Conservation (phyloP, 345 rosid species). For the Ricinus communis region DNA sequence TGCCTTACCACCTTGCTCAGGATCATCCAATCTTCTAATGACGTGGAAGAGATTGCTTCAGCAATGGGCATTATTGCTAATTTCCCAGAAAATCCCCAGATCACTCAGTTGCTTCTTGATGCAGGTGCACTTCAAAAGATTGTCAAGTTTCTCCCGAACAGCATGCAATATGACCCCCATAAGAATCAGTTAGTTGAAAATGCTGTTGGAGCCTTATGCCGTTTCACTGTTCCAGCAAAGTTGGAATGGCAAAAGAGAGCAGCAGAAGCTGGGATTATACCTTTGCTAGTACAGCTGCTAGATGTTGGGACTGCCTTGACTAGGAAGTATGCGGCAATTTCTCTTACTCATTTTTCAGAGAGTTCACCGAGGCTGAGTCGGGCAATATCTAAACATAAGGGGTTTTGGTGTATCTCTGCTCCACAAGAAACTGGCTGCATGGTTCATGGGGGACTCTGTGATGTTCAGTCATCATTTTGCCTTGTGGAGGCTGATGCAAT, state of each 20-base stretch:
- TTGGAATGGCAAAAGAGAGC: conserved; percentile 52
- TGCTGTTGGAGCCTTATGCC: conserved; percentile 52
- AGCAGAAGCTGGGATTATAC: conserved; percentile 55
- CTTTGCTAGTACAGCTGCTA: conserved; percentile 48
- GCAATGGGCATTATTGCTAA: conserved; percentile 52
- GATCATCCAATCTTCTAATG: conserved; percentile 45
- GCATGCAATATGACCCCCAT: conserved; percentile 34
- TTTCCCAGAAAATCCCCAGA: conserved; percentile 52
- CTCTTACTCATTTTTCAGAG: conserved; percentile 49
- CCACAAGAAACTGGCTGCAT: conserved; percentile 45
- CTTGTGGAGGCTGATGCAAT: conserved; percentile 64
- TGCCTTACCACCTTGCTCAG: conserved; percentile 44
- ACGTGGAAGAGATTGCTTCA: conserved; percentile 47
- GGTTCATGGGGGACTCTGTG: conserved; percentile 60
- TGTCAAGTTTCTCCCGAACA: conserved; percentile 19
- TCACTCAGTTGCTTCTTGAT: conserved; percentile 56
- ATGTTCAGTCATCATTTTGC: conserved; percentile 60
- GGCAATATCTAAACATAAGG: conserved; percentile 32
- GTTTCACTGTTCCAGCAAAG: conserved; percentile 46
- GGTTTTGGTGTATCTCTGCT: conserved; percentile 50
- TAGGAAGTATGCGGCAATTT: conserved; percentile 47
- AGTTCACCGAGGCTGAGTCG: conserved; percentile 44
- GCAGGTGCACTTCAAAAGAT: conserved; percentile 41
- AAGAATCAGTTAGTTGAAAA: conserved; percentile 42
- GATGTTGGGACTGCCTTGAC: conserved; percentile 45